Conservation (phyloP, 2,329 filamentous ascomycete species). For the Penicillium sp. region DNA sequence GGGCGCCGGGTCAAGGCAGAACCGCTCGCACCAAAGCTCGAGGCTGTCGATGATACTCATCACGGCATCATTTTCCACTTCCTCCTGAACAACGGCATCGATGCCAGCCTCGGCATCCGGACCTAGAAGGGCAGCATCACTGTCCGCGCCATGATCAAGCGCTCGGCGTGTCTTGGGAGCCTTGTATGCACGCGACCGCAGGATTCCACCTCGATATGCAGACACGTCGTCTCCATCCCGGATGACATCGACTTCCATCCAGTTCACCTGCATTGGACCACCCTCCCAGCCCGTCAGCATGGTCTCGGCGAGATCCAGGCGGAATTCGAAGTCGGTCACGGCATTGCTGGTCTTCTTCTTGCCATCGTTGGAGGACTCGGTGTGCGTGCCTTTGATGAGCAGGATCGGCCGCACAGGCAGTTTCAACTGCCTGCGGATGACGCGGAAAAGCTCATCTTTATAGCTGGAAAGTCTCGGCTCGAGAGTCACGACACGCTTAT, state of each 20-base stretch:
- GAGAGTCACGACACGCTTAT: slow-evolving; percentile 16
- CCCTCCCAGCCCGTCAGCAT: slow-evolving; percentile 28
- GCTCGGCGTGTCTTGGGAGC: slow-evolving; percentile 5
- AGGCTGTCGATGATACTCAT: slow-evolving; percentile 7
- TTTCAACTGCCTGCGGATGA: slow-evolving; percentile 22
- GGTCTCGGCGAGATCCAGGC: slow-evolving; percentile 27
- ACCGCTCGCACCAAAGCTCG: slow-evolving; percentile 39
- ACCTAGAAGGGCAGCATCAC: slow-evolving; percentile 18
- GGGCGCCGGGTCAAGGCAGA: slow-evolving; percentile 36
- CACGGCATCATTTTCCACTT: neutral
- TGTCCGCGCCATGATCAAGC: slow-evolving; percentile 7
- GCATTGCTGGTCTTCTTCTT: slow-evolving; percentile 17
- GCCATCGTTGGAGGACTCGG: slow-evolving; percentile 13
- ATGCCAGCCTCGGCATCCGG: slow-evolving; percentile 4
- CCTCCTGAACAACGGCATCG: neutral
- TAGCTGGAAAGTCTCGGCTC: slow-evolving; percentile 19
- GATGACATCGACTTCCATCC: slow-evolving; percentile 15
- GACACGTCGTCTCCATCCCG: slow-evolving; percentile 15
- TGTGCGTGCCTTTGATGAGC: slow-evolving; percentile 20
- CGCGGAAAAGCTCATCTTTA: slow-evolving; percentile 16
- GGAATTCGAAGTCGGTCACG: slow-evolving; percentile 24
- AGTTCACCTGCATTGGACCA: neutral
- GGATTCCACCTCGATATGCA: slow-evolving; percentile 23
- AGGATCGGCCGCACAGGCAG: slow-evolving; percentile 25
- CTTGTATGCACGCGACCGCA: slow-evolving; percentile 20